Evolutionary conservation across 2,329 filamentous ascomycete genomes (phyloP).

Genomic region (Cladosporium colombiae): DNA sequence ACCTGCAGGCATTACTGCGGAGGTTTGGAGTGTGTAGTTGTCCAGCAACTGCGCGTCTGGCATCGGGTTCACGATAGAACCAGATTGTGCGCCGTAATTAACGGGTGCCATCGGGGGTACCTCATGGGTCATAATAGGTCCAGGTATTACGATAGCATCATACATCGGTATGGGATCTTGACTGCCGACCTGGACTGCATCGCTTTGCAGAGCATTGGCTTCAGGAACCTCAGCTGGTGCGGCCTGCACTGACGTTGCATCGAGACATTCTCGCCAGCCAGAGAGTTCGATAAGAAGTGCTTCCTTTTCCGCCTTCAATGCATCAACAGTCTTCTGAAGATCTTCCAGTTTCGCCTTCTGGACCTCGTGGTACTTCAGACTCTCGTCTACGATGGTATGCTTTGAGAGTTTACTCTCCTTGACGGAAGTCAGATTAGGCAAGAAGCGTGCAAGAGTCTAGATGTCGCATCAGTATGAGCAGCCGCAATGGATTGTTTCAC

Average conservation of each 20-base stretch:
- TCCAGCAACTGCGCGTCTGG: neutral
- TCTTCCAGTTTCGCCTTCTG: conserved; percentile 14
- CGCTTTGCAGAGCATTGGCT: neutral
- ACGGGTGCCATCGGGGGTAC: neutral
- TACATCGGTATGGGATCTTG: neutral
- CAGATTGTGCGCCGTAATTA: neutral
- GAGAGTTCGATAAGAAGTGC: conserved; percentile 2
- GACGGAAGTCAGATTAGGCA: conserved; percentile 21
- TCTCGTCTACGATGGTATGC: conserved; percentile 24
- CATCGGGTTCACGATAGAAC: neutral
- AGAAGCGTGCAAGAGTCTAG: conserved; percentile 21
- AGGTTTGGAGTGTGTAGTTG: neutral
- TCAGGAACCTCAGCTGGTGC: neutral
- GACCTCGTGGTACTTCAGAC: conserved; percentile 21
- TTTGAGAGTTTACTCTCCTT: conserved; percentile 25
- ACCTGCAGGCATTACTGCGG: too few relatives aligned
- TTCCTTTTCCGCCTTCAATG: conserved; percentile 4
- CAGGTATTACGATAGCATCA: neutral
- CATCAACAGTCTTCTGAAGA: conserved; percentile 5
- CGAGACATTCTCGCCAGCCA: conserved; percentile 9
- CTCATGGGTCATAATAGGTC: neutral
- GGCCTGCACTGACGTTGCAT: neutral
- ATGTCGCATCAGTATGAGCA: neutral
- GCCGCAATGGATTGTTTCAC: neutral
- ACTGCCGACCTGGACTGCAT: neutral